Conservation (phyloP, 805 yeast genomes). For the Metschnikowia amazonensis region DNA sequence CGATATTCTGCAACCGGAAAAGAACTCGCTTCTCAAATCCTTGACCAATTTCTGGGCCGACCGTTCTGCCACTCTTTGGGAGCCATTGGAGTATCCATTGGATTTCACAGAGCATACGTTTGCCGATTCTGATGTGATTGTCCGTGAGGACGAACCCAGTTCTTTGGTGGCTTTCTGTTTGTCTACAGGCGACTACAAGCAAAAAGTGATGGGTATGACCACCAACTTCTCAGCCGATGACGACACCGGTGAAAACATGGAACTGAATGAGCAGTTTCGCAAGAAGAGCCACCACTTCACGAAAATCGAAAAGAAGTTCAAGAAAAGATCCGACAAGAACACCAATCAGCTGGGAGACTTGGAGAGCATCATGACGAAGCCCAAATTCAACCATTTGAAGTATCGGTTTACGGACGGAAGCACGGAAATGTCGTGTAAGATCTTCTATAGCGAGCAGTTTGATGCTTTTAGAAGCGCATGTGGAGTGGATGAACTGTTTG, state of each 20-base stretch:
- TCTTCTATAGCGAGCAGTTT: slow-evolving; percentile 93
- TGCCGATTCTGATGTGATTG: slow-evolving; percentile 89
- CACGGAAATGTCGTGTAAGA: slow-evolving; percentile 83
- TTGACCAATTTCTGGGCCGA: slow-evolving; percentile 96
- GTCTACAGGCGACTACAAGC: slow-evolving; percentile 76
- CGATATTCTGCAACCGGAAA: slow-evolving; percentile 51
- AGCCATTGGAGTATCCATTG: slow-evolving; percentile 82
- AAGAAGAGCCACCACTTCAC: slow-evolving; percentile 36
- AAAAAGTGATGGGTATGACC: slow-evolving; percentile 48
- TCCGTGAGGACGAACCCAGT: slow-evolving; percentile 95
- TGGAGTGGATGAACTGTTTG: slow-evolving; percentile 67
- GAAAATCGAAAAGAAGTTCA: slow-evolving; percentile 41
- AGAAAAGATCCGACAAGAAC: slow-evolving; percentile 25
- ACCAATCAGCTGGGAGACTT: slow-evolving; percentile 31
- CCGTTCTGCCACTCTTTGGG: slow-evolving; percentile 93
- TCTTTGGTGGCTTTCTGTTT: slow-evolving; percentile 91
- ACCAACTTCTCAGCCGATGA: slow-evolving; percentile 12
- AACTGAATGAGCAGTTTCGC: slow-evolving; percentile 26
- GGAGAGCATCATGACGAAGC: slow-evolving; percentile 72
- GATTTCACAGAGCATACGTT: slow-evolving; percentile 81
- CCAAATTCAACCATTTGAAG: slow-evolving; percentile 83
- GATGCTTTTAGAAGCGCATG: slow-evolving; percentile 89
- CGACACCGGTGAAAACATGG: slow-evolving; percentile 20
- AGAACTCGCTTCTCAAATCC: slow-evolving; percentile 73
- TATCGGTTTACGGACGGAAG: slow-evolving; percentile 88